phyloP scores from a whole-genome alignment of 2,329 filamentous ascomycete species.

The Blumeria graminis region DNA sequence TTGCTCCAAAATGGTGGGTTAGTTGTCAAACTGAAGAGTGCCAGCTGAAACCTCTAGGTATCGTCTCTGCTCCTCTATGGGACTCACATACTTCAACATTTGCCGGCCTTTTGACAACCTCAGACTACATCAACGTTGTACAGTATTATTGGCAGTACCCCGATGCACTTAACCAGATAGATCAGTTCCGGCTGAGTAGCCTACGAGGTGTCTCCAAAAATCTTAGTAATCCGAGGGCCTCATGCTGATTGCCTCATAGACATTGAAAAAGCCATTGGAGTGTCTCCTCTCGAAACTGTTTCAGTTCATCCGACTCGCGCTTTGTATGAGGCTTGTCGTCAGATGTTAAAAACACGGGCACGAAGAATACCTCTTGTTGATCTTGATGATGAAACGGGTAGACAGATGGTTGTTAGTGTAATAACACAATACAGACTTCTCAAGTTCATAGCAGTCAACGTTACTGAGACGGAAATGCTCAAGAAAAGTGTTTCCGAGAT shows the following conservation, averaged over 20 bases:
- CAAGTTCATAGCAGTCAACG: constrained; percentile 95
- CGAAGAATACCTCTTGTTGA: constrained; percentile 86
- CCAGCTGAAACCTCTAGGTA: constrained; percentile 31
- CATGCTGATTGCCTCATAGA: constrained; percentile 27
- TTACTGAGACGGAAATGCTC: constrained; percentile 57
- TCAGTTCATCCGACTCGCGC: constrained; percentile 83
- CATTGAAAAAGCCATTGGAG: constrained; percentile 83
- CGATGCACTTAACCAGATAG: constrained; percentile 67
- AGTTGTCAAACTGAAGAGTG: neutral
- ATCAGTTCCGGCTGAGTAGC: constrained; percentile 81
- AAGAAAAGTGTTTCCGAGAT: constrained; percentile 73
- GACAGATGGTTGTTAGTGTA: constrained; percentile 84
- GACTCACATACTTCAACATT: constrained; percentile 84
- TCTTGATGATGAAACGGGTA: constrained; percentile 75
- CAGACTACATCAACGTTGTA: constrained; percentile 95
- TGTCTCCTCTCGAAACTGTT: constrained; percentile 74
- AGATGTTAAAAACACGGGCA: constrained; percentile 82
- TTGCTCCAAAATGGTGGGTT: constrained; percentile 72
- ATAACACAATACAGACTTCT: constrained; percentile 96
- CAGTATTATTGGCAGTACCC: constrained; percentile 98
- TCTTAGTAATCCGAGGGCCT: constrained; percentile 1
- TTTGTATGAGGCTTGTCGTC: constrained; percentile 82
- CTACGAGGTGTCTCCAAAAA: constrained; percentile 42
- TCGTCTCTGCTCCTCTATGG: constrained; percentile 93
- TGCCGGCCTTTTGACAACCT: constrained; percentile 80